These are phyloP conservation scores for Strombidium stylifer DNA, from an alignment of 73 alveolate genomes.

Conservation along the genomic window DNA sequence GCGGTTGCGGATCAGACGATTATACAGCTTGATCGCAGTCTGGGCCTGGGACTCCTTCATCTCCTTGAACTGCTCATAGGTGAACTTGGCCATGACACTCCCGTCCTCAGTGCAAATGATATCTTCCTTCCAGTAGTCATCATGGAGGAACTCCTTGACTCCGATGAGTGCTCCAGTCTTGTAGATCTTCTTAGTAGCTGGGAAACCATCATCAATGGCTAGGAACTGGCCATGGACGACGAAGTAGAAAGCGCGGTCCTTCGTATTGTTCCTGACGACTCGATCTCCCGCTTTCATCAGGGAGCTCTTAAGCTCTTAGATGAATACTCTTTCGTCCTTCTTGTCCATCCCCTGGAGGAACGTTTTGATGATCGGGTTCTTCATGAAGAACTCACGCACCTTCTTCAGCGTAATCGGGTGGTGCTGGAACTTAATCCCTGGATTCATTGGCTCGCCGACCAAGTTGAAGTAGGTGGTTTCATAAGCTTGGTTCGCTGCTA, in stretches of 20 bases:
- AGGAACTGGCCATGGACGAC: slow-evolving; percentile 24
- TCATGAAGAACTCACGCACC: slow-evolving; percentile 33
- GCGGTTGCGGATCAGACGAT: slow-evolving; percentile 27
- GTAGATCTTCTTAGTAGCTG: slow-evolving; percentile 11
- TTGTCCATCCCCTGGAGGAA: slow-evolving; percentile 30
- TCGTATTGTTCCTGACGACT: slow-evolving; percentile 10
- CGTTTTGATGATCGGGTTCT: slow-evolving; percentile 27
- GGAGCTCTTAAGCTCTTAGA: slow-evolving; percentile 14
- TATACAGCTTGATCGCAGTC: slow-evolving; percentile 25
- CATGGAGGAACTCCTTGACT: slow-evolving; percentile 13
- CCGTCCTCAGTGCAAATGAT: slow-evolving; percentile 32
- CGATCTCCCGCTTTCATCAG: slow-evolving; percentile 35
- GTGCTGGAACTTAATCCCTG: slow-evolving; percentile 4
- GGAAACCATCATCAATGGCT: slow-evolving; percentile 20
- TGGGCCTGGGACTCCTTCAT: slow-evolving; percentile 3
- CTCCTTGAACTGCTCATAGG: slow-evolving; percentile 9
- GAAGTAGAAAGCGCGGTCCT: slow-evolving; percentile 13
- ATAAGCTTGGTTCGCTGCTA: slow-evolving; percentile 23
- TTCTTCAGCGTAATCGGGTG: slow-evolving; percentile 11
- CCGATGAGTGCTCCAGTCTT: slow-evolving; percentile 37
- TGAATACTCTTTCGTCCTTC: slow-evolving; percentile 23
- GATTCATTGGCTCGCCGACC: slow-evolving; percentile 25
- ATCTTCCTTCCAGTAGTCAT: slow-evolving; percentile 18
- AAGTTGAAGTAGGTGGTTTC: slow-evolving; percentile 24
- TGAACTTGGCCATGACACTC: slow-evolving; percentile 11